Evolutionary conservation across 441 rosid genomes (phyloP).

Genomic region (Biscutella laevigata): DNA sequence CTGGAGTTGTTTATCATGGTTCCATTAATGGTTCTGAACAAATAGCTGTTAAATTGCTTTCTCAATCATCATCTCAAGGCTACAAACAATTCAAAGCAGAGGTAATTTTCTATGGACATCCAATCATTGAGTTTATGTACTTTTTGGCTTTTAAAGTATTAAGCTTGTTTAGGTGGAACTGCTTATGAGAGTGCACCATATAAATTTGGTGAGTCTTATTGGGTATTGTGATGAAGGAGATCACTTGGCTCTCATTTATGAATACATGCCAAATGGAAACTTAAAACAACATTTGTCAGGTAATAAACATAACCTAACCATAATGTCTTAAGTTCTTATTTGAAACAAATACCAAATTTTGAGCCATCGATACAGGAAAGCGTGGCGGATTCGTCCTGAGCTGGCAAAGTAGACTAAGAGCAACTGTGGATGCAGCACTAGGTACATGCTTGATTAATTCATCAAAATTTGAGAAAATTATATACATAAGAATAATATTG

Average conservation of each 20-base stretch:
- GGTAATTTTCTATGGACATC: too few species aligned
- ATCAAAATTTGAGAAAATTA: too few species aligned
- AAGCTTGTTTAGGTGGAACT: conserved; percentile 15
- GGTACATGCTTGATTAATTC: not conserved
- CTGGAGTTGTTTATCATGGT: conserved; percentile 37
- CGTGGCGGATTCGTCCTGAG: conserved; percentile 7
- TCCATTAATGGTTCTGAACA: conserved; percentile 15
- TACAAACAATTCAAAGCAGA: too few species aligned
- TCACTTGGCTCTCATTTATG: conserved; percentile 10
- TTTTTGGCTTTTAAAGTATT: too few species aligned
- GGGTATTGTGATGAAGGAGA: conserved; percentile 22
- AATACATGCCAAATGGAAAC: conserved; percentile 42
- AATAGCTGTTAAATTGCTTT: conserved; percentile 36
- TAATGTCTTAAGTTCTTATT: not conserved
- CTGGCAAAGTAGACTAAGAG: conserved; percentile 17
- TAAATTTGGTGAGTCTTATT: conserved; percentile 27
- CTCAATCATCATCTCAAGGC: conserved; percentile 34
- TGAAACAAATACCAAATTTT: not conserved
- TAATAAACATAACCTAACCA: not conserved
- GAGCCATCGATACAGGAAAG: not conserved
- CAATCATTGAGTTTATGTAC: too few species aligned
- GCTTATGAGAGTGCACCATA: conserved; percentile 20
- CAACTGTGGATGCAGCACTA: conserved; percentile 12
- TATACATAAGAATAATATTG: too few species aligned
- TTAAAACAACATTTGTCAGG: conserved; percentile 17